These are phyloP conservation scores for Otatea glauca DNA, from an alignment of 176 grass and related monocot species.

Conservation along the genomic window DNA sequence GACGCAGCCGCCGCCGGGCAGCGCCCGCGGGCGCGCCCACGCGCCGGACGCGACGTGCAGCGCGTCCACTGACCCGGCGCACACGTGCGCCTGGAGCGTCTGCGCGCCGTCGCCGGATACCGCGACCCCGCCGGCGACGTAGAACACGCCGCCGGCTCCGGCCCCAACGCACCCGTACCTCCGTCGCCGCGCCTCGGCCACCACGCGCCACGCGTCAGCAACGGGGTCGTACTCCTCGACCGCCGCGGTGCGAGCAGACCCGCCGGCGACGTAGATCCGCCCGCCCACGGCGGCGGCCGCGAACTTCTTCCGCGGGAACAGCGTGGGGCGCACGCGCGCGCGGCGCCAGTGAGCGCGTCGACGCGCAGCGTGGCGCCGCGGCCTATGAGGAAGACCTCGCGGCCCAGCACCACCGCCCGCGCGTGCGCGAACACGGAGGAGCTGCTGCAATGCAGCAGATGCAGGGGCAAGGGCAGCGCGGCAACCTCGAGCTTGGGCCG, in stretches of 20 bases:
- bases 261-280: constrained; percentile 79
- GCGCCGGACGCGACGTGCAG: constrained; percentile 60
- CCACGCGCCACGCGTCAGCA: constrained; percentile 64
- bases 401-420: constrained; percentile 55
- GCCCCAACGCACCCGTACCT: constrained; percentile 84
- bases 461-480: constrained; percentile 44
- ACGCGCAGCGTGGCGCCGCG: constrained; percentile 56
- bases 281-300: constrained; percentile 58
- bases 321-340: constrained; percentile 57
- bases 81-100: constrained; percentile 60
- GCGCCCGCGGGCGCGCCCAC: constrained; percentile 59
- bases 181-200: constrained; percentile 60
- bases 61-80: constrained; percentile 78
- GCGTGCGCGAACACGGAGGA: constrained; percentile 52
- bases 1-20: constrained; percentile 83
- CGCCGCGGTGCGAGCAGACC: constrained; percentile 59
- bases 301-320: constrained; percentile 75
- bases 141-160: constrained; percentile 63
- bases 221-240: constrained; percentile 91
- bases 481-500: neutral
- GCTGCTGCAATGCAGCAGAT: constrained; percentile 16
- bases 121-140: constrained; percentile 71
- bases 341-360: constrained; percentile 68
- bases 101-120: constrained; percentile 44
- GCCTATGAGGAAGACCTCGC: constrained; percentile 65